Percentiles rank a stretch among this genome's conserved stretches.
Conservation (phyloP, 2,329 filamentous ascomycete species). For the Claviceps monticola region DNA sequence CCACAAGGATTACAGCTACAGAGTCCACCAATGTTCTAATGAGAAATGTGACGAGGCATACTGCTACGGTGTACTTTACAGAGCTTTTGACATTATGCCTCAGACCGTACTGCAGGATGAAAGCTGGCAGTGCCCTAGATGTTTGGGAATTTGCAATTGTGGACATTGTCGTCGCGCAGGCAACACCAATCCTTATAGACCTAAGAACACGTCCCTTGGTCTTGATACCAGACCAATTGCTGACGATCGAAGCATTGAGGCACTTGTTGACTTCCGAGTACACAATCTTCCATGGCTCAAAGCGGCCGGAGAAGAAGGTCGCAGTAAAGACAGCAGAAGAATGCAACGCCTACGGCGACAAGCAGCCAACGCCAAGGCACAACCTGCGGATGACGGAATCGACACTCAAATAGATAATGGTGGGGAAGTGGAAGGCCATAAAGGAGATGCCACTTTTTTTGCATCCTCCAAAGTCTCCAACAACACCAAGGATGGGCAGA, state of each 20-base stretch:
- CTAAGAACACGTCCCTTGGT: constrained; percentile 75
- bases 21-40: constrained; percentile 65
- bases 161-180: constrained; percentile 54
- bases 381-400: constrained; percentile 21
- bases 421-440: constrained; percentile 5
- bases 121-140: constrained; percentile 82
- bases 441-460: neutral
- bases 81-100: constrained; percentile 84
- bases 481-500: neutral
- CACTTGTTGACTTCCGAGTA: constrained; percentile 76
- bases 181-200: constrained; percentile 66
- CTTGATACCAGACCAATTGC: constrained; percentile 85
- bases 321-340: constrained; percentile 41
- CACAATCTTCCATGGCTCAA: constrained; percentile 80
- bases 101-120: constrained; percentile 66
- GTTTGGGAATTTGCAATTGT: constrained; percentile 76
- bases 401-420: constrained; percentile 13
- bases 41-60: constrained; percentile 60
- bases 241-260: constrained; percentile 81
- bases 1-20: constrained; percentile 69
- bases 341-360: constrained; percentile 43
- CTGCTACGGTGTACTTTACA: constrained; percentile 86
- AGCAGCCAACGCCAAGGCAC: constrained; percentile 43
- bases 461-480: neutral
- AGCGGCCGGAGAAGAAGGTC: constrained; percentile 41